Evolutionary conservation across 2,329 filamentous ascomycete genomes (phyloP), one percentile per base, ranked within the genome.

Genomic region (Pseudodiploospora longispora): DNA sequence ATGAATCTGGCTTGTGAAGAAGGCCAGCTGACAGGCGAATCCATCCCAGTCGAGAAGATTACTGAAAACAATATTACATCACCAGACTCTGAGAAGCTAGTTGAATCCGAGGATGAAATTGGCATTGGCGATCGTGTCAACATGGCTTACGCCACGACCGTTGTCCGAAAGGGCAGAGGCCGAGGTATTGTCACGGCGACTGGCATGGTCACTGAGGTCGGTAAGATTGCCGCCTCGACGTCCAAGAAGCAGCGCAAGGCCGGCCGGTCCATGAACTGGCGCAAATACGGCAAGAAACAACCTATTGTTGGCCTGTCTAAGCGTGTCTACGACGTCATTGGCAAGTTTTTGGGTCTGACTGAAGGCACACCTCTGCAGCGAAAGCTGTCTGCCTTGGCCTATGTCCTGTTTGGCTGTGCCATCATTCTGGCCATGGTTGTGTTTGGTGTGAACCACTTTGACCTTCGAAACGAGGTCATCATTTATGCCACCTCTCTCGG

Each of bases 1-100:
- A 85, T 90, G 76, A 91, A 93, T 60, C 72, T 89, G 38, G 80
- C 81, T 49, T 87, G 84, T 56, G 87, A 95, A 54, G 85, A 89
- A 62, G 82, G 83, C 38, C 79, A 85, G 40, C 74, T 89, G 37
- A 89, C 85, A 6, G 85, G 85, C 56, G 85, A 90, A 62, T 85
- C 85, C 4, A 69, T 85, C 10, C 82, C 84, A 6, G 82, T 85
- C 28, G 78, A 81, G 59, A 85, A 89, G 67, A 71, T 75, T 36
- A 67, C 74, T 27, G 70, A 76, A 19, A 70, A 71, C 53, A 63
- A 67, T 47, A 71, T 76, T 27, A 42, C 54, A 6, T 59, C 65
- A 6, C 69, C 68, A 4, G 69, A 56, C 53, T 70, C 60, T 57
- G 80, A 65, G 60, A 76, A 58, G 45, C 53, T 52, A 3, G 72